A percentile compares a stretch with the other conserved stretches of the same genome.
phyloP scores from a whole-genome alignment of 2,329 filamentous ascomycete genomes.

The Tolypocladium ophioglossoides region DNA sequence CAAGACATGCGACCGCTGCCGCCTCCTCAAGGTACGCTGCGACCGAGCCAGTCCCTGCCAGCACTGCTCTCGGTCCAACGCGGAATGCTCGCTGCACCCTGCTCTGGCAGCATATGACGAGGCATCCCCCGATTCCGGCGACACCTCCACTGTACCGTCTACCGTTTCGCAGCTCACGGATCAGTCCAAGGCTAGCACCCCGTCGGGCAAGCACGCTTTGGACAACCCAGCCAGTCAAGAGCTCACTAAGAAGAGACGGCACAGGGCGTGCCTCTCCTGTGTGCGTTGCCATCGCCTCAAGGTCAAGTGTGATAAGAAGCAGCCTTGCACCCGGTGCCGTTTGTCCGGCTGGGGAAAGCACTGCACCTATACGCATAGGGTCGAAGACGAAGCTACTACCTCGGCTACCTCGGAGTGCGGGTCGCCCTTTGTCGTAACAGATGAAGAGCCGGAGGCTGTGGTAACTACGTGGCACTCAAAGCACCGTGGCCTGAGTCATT shows the following conservation, averaged over 20 bases:
- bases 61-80: neutral
- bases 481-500: neutral
- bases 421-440: neutral
- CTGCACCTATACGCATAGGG: constrained; percentile 3
- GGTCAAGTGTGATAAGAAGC: constrained; percentile 3
- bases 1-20: neutral
- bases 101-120: too few species aligned
- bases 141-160: neutral
- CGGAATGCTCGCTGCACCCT: neutral
- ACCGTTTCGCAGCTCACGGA: neutral
- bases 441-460: neutral
- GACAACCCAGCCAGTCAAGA: neutral
- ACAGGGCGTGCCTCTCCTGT: constrained; percentile 4
- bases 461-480: neutral
- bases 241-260: neutral
- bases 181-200: neutral
- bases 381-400: neutral
- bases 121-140: neutral
- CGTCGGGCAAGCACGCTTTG: neutral
- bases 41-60: neutral
- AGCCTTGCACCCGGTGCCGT: constrained; percentile 4
- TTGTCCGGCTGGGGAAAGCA: constrained; percentile 1
- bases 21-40: neutral
- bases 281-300: constrained; percentile 4
- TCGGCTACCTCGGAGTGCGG: neutral